Evolutionary conservation across 176 grass and related monocot genomes (phyloP), one percentile per base, ranked within the genome.

Genomic region (Eragrostis curvula): DNA sequence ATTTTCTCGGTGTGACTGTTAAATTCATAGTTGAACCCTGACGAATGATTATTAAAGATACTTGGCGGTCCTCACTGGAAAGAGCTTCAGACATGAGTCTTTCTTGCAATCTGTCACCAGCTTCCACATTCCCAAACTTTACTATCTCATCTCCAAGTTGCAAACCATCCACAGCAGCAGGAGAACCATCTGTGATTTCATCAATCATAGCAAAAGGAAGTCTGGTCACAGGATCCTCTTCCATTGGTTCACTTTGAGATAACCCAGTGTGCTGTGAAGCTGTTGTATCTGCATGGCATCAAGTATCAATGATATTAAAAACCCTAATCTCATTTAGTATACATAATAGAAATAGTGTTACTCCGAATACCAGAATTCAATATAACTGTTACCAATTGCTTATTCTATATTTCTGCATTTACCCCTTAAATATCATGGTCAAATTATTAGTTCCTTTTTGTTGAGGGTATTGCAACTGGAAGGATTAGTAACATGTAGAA

Each of bases 151-250:
- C 93, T 14, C 93, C 89, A 76, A 96, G 89, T 44, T 92, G 89
- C 84, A 99, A 86, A 59, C 93, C 93, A 76, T 96, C 90, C 44
- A 89, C 50, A 51, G 91, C 49, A 49, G 93, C 89, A 42, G 96
- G 89, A 77, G 96, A 98, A 81, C 82, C 90, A 76, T 98, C 96
- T 21, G 85, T 71, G 21, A 98, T 89, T 84, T 98, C 96, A 86
- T 98, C 92, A 82, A 98, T 88, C 74, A 89, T 85, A 30, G 96
- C 96, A 84, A 98, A 98, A 58, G 96, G 84, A 84, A 98, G 79
- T 77, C 67, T 75, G 6, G 84, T 49, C 55, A 95, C 66, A 3
- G 18, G 36, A 77, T 98, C 90, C 62, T 89, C 90, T 65, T 87
- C 86, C 92, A 93, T 88, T 44, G 86, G 81, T 75, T 81, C 85